These are phyloP conservation scores for Globisporangium solare DNA, from an alignment of 352 stramenopile species.

Conservation along the genomic window DNA sequence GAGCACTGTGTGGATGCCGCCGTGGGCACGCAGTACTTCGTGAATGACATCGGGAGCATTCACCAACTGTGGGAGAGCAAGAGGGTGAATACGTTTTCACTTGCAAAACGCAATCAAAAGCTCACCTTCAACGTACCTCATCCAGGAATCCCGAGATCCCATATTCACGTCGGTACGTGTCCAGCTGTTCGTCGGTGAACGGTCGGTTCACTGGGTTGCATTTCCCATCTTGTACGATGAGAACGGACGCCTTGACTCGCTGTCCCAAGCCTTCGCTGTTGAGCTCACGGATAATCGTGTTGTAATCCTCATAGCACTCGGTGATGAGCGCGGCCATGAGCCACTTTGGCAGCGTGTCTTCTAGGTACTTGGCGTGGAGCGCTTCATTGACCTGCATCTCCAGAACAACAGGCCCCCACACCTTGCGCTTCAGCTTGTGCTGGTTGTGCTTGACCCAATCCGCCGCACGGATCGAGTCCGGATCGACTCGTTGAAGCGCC, in stretches of 20 bases:
- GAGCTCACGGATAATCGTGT: conserved; percentile 66
- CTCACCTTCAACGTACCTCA: conserved; percentile 31
- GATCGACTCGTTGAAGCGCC: conserved; percentile 50
- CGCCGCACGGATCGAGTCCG: conserved; percentile 64
- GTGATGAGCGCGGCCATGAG: conserved; percentile 67
- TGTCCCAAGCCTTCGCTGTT: conserved; percentile 38
- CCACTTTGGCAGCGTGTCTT: conserved; percentile 81
- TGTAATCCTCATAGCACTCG: conserved; percentile 81
- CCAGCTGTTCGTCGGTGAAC: conserved; percentile 56
- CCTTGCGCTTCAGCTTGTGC: conserved; percentile 60
- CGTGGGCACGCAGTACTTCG: conserved; percentile 61
- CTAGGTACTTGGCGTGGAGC: conserved; percentile 79
- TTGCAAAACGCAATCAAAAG: too few species aligned
- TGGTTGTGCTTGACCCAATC: conserved; percentile 79
- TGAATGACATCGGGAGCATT: conserved; percentile 79
- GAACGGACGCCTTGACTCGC: conserved; percentile 57
- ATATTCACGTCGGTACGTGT: conserved; percentile 39
- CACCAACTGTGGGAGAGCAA: conserved; percentile 41
- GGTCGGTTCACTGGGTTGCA: conserved; percentile 48
- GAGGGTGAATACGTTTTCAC: neutral
- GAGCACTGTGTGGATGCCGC: conserved; percentile 75
- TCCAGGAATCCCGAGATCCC: conserved; percentile 77
- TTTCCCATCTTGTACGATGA: conserved; percentile 60
- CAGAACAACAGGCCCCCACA: conserved; percentile 78
- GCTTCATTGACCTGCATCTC: conserved; percentile 82